Percentiles rank a stretch among this genome's conserved stretches.
Conservation (phyloP, 805 yeast species). For the Yueomyces sinensis region DNA sequence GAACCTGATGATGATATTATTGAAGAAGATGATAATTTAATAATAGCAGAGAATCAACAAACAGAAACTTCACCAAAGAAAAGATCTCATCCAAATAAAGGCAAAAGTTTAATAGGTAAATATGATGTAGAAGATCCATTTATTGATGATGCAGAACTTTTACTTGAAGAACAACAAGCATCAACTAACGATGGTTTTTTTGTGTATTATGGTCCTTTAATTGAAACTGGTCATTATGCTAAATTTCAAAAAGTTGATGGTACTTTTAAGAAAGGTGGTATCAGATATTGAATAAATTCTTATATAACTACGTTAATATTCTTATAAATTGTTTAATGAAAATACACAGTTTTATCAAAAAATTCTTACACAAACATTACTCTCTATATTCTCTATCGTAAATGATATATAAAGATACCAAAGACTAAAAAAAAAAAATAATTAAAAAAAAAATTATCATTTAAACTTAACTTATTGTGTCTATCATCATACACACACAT, state of each 20-base stretch:
- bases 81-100: conserved; percentile 29
- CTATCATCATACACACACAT: too few species aligned
- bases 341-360: too few species aligned
- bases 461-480: too few species aligned
- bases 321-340: too few species aligned
- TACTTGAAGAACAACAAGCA: conserved; percentile 88
- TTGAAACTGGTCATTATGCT: conserved; percentile 42
- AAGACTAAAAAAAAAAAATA: too few species aligned
- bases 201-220: conserved; percentile 85
- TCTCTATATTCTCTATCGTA: too few species aligned
- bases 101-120: conserved; percentile 71
- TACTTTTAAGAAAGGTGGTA: conserved; percentile 27
- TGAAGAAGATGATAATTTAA: conserved; percentile 11
- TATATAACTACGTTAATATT: too few species aligned
- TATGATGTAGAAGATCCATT: conserved; percentile 92
- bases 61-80: conserved; percentile 14
- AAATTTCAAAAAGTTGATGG: conserved; percentile 35
- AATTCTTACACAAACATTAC: too few species aligned
- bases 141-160: conserved; percentile 85
- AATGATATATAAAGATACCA: too few species aligned
- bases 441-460: too few species aligned
- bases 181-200: conserved; percentile 92
- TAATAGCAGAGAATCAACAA: conserved; percentile 7
- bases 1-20: conserved; percentile 10
- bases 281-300: conserved; percentile 22